Evolutionary conservation across 1,284 basidiomycete genomes (phyloP).

Genomic region (Abortiporus biennis): DNA sequence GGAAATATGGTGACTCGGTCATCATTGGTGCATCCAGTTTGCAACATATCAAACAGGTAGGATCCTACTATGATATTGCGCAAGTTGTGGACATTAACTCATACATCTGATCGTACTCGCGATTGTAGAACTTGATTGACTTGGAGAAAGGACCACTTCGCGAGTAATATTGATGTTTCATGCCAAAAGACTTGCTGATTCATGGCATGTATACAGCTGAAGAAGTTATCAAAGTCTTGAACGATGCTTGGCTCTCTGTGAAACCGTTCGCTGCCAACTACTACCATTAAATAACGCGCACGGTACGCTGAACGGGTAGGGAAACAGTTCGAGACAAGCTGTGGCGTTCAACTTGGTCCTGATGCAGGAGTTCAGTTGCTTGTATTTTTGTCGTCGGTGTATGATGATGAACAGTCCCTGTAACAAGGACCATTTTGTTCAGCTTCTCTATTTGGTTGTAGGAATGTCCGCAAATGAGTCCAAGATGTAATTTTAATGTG

Average conservation of each 20-base stretch:
- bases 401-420: too few relatives aligned
- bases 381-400: too few relatives aligned
- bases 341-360: too few relatives aligned
- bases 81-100: background rate
- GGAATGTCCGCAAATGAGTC: too few relatives aligned
- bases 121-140: slow-evolving; percentile 42
- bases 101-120: background rate
- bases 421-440: too few relatives aligned
- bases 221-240: slow-evolving; percentile 29
- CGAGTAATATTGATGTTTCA: slow-evolving; percentile 22
- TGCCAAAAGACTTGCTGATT: background rate
- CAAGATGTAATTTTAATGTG: too few relatives aligned
- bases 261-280: slow-evolving; percentile 23
- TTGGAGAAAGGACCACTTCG: slow-evolving; percentile 53
- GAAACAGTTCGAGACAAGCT: background rate
- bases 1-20: slow-evolving; percentile 41
- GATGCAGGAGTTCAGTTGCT: too few relatives aligned
- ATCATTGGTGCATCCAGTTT: slow-evolving; percentile 47
- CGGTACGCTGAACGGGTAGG: too few relatives aligned
- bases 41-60: slow-evolving; percentile 44
- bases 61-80: too few relatives aligned
- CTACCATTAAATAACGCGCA: slow-evolving; percentile 18
- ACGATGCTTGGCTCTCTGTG: slow-evolving; percentile 33
- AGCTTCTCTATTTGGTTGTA: too few relatives aligned
- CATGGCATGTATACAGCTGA: slow-evolving; percentile 20